Evolutionary conservation across 371 early-diverging fungal species (phyloP).

Genomic region (Capniomyces stellatus): DNA sequence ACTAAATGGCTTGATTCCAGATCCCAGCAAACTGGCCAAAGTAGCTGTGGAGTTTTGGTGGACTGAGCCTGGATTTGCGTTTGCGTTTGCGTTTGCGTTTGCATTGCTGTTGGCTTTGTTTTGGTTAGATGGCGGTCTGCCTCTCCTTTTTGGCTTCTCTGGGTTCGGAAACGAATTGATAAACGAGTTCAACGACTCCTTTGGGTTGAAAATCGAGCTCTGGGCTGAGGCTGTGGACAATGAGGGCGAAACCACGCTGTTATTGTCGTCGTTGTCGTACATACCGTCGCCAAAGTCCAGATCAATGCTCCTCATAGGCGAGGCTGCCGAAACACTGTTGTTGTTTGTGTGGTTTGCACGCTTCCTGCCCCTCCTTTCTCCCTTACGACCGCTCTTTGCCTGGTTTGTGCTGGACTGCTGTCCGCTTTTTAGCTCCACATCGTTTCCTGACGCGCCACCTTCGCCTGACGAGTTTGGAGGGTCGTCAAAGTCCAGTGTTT

Average conservation of each 20-base stretch:
- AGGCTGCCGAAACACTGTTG: background rate
- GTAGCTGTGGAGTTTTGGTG: too few relatives aligned
- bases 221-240: background rate
- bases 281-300: background rate
- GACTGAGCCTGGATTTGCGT: too few relatives aligned
- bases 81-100: too few relatives aligned
- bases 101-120: too few relatives aligned
- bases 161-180: too few relatives aligned
- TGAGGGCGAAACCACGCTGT: background rate
- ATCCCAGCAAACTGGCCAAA: too few relatives aligned
- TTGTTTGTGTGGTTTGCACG: background rate
- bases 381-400: background rate
- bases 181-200: too few relatives aligned
- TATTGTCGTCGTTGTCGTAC: background rate
- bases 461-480: background rate
- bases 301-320: background rate
- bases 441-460: background rate
- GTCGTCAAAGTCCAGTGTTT: constrained; percentile 38
- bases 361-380: background rate
- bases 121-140: background rate
- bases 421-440: background rate
- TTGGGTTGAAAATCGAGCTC: too few relatives aligned
- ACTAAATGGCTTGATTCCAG: too few relatives aligned
- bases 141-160: background rate
- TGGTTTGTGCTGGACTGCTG: background rate